Evolutionary conservation across 2,329 filamentous ascomycete species (phyloP).

Genomic region (Ceratocystis eucalypticola): DNA sequence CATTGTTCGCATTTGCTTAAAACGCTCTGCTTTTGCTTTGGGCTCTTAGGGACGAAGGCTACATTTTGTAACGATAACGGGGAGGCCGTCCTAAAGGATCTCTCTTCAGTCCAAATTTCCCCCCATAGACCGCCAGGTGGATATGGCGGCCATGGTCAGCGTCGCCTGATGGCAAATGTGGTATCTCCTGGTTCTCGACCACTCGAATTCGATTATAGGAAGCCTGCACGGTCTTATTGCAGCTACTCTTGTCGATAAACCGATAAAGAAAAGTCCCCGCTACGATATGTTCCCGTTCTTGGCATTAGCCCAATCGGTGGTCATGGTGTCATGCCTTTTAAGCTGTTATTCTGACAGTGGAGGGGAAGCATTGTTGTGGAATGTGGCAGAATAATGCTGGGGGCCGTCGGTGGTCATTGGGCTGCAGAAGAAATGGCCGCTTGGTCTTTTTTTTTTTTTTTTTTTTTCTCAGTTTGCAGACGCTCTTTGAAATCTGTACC

Average conservation of each 20-base stretch:
- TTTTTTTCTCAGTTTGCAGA: slow-evolving; percentile 34
- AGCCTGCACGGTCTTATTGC: slow-evolving; percentile 32
- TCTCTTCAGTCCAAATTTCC: slow-evolving; percentile 48
- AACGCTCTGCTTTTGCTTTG: slow-evolving; percentile 51
- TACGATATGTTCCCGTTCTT: slow-evolving; percentile 45
- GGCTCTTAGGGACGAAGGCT: slow-evolving; percentile 38
- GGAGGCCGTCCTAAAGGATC: slow-evolving; percentile 27
- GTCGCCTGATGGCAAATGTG: slow-evolving; percentile 47
- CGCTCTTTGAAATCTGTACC: slow-evolving; percentile 5
- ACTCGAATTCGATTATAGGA: slow-evolving; percentile 53
- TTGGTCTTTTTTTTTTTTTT: slow-evolving; percentile 24
- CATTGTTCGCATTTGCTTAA: slow-evolving; percentile 53
- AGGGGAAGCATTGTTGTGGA: slow-evolving; percentile 50
- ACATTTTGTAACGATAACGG: slow-evolving; percentile 30
- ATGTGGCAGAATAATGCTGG: slow-evolving; percentile 43
- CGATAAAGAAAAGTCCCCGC: slow-evolving; percentile 28
- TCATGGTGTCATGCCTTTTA: slow-evolving; percentile 49
- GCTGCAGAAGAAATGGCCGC: slow-evolving; percentile 43
- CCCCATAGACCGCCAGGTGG: slow-evolving; percentile 50
- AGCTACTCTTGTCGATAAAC: slow-evolving; percentile 32
- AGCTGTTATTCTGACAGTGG: slow-evolving; percentile 42
- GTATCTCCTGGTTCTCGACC: slow-evolving; percentile 53
- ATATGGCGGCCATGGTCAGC: slow-evolving; percentile 51
- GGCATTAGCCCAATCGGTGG: slow-evolving; percentile 46
- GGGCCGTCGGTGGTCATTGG: slow-evolving; percentile 36